Evolutionary conservation across 805 yeast species (phyloP), one percentile per base, ranked within the genome.

Genomic region (Yamadazyma tumulicola): DNA sequence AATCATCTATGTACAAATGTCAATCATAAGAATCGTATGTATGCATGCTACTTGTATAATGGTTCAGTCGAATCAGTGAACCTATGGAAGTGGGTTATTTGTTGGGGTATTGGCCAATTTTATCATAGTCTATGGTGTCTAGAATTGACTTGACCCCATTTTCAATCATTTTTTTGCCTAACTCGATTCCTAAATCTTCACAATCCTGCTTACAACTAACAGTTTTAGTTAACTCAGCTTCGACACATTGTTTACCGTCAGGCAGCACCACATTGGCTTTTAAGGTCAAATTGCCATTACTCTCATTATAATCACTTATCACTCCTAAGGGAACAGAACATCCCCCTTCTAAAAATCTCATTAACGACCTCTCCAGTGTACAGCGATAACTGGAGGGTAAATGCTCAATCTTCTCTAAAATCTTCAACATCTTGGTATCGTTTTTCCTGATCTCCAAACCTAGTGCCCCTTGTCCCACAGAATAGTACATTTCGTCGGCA

Each of bases 381-480:
- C 97, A 89, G 47, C 94, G 73, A 40, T 79, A 61, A 1, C 88
- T 74, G 3, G 94, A 72, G 5, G 76, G 70, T 27, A 64, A 57
- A 56, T 88, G 81, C 47, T 80, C 81, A 41, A 91, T 76, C 38
- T 75, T 68, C 12, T 70, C 58, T 47, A 94, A 74, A 13, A 89
- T 68, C 36, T 70, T 59, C 47, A 64, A 64, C 60, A 85, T 75
- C 32, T 67, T 63, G 5, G 58, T 51, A 57, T 93, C 96, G 39
- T 72, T 74, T 39, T 72, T 72, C 49, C 94, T 74, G 46, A 91
- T 85, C 63, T 93, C 98, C 18, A 93, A 67, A 13, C 97, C 98
- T 29, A 93, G 62, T 0, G 97, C 97, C 44, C 98, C 98, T 65
- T 93, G 98, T n/a, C 98, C 98, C 29, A 93, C 96, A 1, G 98